Base-by-base conservation (phyloP, 1,284 basidiomycete genomes). In the Schizopora paradoxa region DNA sequence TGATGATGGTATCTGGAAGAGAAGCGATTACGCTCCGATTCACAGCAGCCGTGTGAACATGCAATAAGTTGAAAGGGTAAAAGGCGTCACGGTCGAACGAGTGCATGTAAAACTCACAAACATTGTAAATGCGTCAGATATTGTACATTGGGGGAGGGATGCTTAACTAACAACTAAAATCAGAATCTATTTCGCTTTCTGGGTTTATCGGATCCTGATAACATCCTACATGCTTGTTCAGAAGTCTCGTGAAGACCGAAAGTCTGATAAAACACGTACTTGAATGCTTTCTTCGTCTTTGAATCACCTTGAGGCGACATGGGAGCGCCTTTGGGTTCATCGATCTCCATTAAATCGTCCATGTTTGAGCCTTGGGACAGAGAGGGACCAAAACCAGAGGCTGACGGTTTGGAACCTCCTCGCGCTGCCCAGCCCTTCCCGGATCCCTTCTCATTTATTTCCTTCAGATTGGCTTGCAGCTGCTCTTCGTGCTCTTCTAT, bases 361-460 rank as follows among this genome's bases (percentile, higher is more conserved):
- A 37, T 18, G 43, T 50, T 45, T 61, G 58, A 42, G 63, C 62
- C 43, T 41, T 32, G 42, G 48, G 38, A 54, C 58, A 34, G 44
- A 47, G 43, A 43, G 47, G 44, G 28, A 45, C 52, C 14, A 47
- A 40, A 32, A 38, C 43, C 21, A 19, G 40, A 41, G 19, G 35
- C 5, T 46, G 43, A 32, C 46, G 37, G 49, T 58, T 48, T 53
- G 13, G 55, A 65, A 37, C 60, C 68, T 25, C 63, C 63, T 14
- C 45, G 54, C 41, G 51, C 61, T 37, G 33, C 41, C 47, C 48
- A 50, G 48, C 51, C 51, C 46, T 56, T 58, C 46, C 66, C 64
- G 47, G 60, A 74, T 55, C 75, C 70, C 62, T 73, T 76, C 35
- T 78, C 77, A 14, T 66, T 57, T 6, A 78, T 68, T 28, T 82